Conservation (phyloP, 257 asterid species). For the Agastache rugosa region DNA sequence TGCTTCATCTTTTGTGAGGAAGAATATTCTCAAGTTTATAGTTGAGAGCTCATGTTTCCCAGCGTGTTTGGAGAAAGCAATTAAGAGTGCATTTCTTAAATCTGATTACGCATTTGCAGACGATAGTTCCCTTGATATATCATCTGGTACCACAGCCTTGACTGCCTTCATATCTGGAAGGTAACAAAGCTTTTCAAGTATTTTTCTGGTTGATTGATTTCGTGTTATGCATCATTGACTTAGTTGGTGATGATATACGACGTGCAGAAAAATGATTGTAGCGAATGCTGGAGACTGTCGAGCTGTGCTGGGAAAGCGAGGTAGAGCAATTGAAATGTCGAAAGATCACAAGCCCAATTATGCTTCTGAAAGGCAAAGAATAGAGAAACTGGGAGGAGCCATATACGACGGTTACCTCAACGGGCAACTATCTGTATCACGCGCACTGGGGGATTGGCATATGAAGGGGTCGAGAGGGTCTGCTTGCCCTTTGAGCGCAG, state of each 20-base stretch:
- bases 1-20: constrained; percentile 75
- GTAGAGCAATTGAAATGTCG: constrained; percentile 84
- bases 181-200: constrained; percentile 37
- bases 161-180: constrained; percentile 86
- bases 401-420: constrained; percentile 88
- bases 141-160: constrained; percentile 92
- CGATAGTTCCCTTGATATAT: constrained; percentile 76
- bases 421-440: constrained; percentile 87
- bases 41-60: constrained; percentile 77
- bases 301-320: constrained; percentile 88
- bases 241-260: background rate
- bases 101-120: constrained; percentile 85
- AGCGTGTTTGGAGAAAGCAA: constrained; percentile 68
- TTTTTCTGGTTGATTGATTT: background rate
- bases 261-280: constrained; percentile 70
- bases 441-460: constrained; percentile 98
- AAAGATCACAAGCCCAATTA: constrained; percentile 87
- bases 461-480: constrained; percentile 88
- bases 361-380: constrained; percentile 66
- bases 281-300: constrained; percentile 98
- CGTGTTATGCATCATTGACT: background rate
- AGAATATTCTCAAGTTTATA: constrained; percentile 77
- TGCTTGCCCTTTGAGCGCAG: constrained; percentile 76
- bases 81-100: constrained; percentile 78
- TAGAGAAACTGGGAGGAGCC: constrained; percentile 87